Evolutionary conservation across 2,329 filamentous ascomycete species (phyloP).

Genomic region (Rutstroemia sp.): DNA sequence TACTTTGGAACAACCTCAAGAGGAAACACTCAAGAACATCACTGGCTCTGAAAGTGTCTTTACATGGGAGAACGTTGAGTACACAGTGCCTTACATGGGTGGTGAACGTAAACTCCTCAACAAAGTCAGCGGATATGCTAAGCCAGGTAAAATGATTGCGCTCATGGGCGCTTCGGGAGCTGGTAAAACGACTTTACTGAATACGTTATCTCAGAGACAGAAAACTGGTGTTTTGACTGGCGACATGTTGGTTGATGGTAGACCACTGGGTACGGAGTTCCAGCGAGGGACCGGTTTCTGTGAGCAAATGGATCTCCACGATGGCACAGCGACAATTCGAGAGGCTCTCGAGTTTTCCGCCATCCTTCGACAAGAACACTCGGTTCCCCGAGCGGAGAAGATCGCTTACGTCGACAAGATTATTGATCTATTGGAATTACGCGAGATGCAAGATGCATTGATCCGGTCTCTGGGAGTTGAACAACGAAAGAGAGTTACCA

Average conservation of each 20-base stretch:
- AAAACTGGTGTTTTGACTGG: conserved; percentile 53
- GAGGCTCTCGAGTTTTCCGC: conserved; percentile 65
- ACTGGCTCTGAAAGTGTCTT: conserved; percentile 57
- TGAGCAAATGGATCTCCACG: conserved; percentile 66
- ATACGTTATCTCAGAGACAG: conserved; percentile 67
- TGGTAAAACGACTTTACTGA: conserved; percentile 77
- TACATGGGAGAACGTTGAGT: conserved; percentile 64
- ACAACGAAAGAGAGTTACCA: conserved; percentile 62
- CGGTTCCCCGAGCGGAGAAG: conserved; percentile 50
- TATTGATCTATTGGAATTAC: conserved; percentile 56
- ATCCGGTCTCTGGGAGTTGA: conserved; percentile 54
- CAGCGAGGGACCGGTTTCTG: conserved; percentile 65
- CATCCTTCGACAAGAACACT: conserved; percentile 51
- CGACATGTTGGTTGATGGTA: conserved; percentile 65
- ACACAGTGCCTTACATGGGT: conserved; percentile 62
- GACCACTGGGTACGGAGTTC: conserved; percentile 52
- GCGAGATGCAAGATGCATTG: conserved; percentile 60
- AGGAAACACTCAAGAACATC: conserved; percentile 39
- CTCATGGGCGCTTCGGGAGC: conserved; percentile 77
- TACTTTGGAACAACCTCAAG: conserved; percentile 19
- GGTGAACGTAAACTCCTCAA: conserved; percentile 57
- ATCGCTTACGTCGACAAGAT: conserved; percentile 60
- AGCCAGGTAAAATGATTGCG: conserved; percentile 70
- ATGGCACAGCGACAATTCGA: conserved; percentile 57
- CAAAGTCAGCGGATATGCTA: conserved; percentile 67